Percentiles rank a stretch among this genome's conserved stretches.
phyloP scores from a whole-genome alignment of 805 yeast species.

The Myxozyma vanderwaltii region DNA sequence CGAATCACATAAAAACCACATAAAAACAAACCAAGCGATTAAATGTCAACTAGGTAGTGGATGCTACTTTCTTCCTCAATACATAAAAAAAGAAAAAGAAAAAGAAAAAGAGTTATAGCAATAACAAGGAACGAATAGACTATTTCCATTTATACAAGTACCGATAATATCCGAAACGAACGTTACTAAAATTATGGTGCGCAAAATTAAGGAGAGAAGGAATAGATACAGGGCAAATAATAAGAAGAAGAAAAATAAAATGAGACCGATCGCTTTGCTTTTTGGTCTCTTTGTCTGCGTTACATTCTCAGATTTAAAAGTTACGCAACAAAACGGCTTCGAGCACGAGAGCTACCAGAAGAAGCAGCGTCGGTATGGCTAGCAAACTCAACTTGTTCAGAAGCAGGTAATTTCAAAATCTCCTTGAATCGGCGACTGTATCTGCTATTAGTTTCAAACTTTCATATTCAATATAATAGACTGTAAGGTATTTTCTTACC shows the following conservation, averaged over 20 bases:
- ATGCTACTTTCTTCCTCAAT: neutral
- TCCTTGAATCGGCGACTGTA: slow-evolving; percentile 70
- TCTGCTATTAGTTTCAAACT: slow-evolving; percentile 42
- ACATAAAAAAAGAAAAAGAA: neutral
- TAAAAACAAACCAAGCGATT: too few species aligned
- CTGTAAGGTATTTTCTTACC: slow-evolving; percentile 10
- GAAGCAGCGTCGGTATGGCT: slow-evolving; percentile 33
- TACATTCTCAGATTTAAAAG: neutral
- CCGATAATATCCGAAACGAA: neutral
- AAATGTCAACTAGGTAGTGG: too few species aligned
- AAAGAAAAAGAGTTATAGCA: neutral
- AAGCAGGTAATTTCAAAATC: slow-evolving; percentile 73
- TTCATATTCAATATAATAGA: neutral
- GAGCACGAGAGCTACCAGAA: slow-evolving; percentile 34
- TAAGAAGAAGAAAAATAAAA: neutral
- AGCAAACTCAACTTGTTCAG: slow-evolving; percentile 77
- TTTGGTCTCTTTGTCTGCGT: neutral
- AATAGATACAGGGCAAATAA: neutral
- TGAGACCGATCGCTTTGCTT: too few species aligned
- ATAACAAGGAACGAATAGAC: too few species aligned
- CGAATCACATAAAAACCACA: too few species aligned
- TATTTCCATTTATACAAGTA: too few species aligned
- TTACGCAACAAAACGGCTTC: slow-evolving; percentile 22
- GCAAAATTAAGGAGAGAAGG: neutral
- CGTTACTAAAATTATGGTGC: neutral